These are phyloP conservation scores for Parietichytrium sp. DNA, from an alignment of 108 stramenopile species.

Conservation along the genomic window DNA sequence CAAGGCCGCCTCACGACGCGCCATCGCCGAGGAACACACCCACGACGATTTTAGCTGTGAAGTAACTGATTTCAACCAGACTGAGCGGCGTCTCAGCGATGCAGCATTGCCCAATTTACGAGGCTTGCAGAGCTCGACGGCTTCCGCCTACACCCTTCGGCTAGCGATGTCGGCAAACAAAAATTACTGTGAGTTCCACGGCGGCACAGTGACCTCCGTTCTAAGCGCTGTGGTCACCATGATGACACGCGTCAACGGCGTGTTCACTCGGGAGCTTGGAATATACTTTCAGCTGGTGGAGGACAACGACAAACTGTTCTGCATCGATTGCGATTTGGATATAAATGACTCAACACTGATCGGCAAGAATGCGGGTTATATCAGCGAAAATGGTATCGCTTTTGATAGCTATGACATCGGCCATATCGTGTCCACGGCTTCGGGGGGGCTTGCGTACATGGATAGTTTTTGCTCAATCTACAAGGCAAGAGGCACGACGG, in stretches of 20 bases:
- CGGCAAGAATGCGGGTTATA: background rate
- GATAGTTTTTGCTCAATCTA: background rate
- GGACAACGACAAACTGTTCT: background rate
- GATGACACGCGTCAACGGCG: constrained; percentile 15
- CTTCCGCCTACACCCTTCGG: background rate
- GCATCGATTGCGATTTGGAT: background rate
- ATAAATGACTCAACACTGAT: constrained; percentile 25
- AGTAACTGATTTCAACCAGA: too few relatives aligned
- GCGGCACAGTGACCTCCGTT: background rate
- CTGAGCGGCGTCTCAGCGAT: too few relatives aligned
- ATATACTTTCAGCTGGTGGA: constrained; percentile 7
- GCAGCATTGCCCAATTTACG: too few relatives aligned
- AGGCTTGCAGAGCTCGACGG: too few relatives aligned
- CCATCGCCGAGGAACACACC: too few relatives aligned
- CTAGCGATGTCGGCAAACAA: constrained; percentile 19
- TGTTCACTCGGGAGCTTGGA: constrained; percentile 19
- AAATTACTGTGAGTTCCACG: background rate
- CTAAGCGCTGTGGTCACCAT: background rate
- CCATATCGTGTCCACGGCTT: background rate
- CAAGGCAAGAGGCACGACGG: constrained; percentile 35
- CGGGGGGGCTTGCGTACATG: background rate
- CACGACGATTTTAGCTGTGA: too few relatives aligned
- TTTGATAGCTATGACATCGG: background rate
- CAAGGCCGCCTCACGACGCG: too few relatives aligned
- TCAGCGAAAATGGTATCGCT: background rate